A percentile compares a stretch with the other conserved stretches of the same genome.
These are phyloP conservation scores for Tylopilus subfusipes DNA, from an alignment of 768 basidiomycete species.

Conservation along the genomic window DNA sequence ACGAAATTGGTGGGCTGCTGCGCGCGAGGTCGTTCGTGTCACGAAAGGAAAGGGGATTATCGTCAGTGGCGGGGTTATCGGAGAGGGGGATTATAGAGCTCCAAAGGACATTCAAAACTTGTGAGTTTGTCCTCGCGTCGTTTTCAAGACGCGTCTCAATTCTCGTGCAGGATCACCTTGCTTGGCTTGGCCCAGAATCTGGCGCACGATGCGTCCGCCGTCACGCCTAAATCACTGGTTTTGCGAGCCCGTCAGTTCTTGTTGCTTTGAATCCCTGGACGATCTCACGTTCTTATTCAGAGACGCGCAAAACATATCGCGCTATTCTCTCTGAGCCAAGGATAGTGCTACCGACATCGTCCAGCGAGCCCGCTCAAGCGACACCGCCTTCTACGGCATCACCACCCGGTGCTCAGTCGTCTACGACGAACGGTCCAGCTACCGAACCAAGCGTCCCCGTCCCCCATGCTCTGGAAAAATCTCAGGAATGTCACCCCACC, in stretches of 20 bases:
- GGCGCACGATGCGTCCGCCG: conserved; percentile 60
- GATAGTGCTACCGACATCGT: conserved; percentile 48
- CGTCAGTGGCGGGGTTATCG: conserved; percentile 64
- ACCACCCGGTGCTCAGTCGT: neutral
- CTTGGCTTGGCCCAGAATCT: conserved; percentile 67
- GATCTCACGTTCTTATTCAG: conserved; percentile 34
- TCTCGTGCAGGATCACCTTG: conserved; percentile 52
- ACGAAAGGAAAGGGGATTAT: conserved; percentile 78
- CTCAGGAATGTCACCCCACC: neutral
- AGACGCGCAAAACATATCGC: conserved; percentile 78
- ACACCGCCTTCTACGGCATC: neutral
- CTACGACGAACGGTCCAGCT: neutral
- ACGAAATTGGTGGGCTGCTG: conserved; percentile 81
- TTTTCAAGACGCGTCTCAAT: neutral
- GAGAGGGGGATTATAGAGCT: conserved; percentile 60
- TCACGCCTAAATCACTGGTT: conserved; percentile 60
- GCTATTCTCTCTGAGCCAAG: conserved; percentile 75
- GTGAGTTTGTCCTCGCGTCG: conserved; percentile 38
- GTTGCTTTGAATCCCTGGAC: neutral
- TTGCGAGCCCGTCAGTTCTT: conserved; percentile 65
- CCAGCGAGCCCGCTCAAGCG: neutral
- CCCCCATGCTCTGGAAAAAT: neutral
- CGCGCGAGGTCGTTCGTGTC: conserved; percentile 73
- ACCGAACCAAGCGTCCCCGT: neutral
- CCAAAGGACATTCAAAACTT: conserved; percentile 75